phyloP scores from a whole-genome alignment of 2,329 filamentous ascomycete species.

The Lasiodiplodia sp. region DNA sequence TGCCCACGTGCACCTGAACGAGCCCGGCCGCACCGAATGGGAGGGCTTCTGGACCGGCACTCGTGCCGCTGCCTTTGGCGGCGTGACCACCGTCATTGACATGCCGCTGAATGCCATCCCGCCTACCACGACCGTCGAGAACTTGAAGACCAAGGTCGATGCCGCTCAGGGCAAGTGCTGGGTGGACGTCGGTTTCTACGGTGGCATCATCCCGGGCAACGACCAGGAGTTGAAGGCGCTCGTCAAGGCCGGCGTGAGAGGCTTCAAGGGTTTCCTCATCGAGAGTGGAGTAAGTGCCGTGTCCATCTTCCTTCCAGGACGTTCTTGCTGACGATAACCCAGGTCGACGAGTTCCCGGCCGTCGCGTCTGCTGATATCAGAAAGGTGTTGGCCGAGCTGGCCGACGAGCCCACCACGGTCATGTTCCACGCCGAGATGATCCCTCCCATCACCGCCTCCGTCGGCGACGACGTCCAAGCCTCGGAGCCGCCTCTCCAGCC shows the following conservation, averaged over 20 bases:
- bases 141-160: constrained; percentile 82
- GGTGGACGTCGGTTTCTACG: constrained; percentile 99
- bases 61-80: constrained; percentile 89
- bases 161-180: constrained; percentile 90
- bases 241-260: constrained; percentile 84
- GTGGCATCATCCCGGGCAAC: constrained; percentile 92
- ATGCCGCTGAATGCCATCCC: constrained; percentile 98
- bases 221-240: constrained; percentile 78
- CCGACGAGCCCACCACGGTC: constrained; percentile 82
- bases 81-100: constrained; percentile 95
- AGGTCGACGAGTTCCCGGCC: constrained; percentile 96
- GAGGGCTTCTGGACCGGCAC: constrained; percentile 97
- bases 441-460: constrained; percentile 81
- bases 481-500: constrained; percentile 75
- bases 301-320: neutral
- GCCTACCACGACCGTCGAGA: constrained; percentile 86
- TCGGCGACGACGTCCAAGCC: constrained; percentile 76
- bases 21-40: constrained; percentile 97
- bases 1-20: constrained; percentile 96
- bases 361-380: constrained; percentile 81
- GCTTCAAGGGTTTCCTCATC: constrained; percentile 98
- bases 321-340: constrained; percentile 32
- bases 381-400: constrained; percentile 80
- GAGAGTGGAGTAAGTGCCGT: constrained; percentile 81
- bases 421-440: constrained; percentile 99